Evolutionary conservation across 495 filamentous ascomycete genomes (phyloP).

Genomic region (Apodospora peruviana): DNA sequence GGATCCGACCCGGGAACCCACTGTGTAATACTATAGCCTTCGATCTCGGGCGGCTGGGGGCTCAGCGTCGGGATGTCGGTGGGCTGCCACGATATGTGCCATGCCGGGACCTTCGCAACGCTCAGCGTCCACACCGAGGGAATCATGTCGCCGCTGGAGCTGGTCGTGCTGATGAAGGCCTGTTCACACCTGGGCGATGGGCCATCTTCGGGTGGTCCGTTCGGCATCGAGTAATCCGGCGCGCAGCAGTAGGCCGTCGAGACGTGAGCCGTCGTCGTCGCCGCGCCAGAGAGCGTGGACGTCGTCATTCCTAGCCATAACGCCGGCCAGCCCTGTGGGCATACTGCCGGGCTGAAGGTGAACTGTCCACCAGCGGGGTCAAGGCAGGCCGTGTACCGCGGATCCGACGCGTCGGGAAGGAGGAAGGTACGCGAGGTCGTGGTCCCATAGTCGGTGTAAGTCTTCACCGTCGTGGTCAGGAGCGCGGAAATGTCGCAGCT

Average conservation of each 20-base stretch:
- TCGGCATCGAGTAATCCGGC: neutral
- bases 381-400: slow-evolving; percentile 3
- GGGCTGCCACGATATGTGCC: slow-evolving; percentile 3
- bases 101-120: slow-evolving; percentile 1
- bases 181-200: neutral
- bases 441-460: neutral
- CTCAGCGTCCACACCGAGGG: neutral
- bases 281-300: no score
- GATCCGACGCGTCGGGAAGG: slow-evolving; percentile 1
- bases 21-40: neutral
- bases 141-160: neutral
- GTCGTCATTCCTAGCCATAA: neutral
- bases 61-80: neutral
- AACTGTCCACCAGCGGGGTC: slow-evolving; percentile 1
- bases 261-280: neutral
- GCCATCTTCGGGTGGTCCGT: neutral
- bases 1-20: slow-evolving; percentile 8
- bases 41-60: slow-evolving; percentile 1
- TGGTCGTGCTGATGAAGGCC: neutral
- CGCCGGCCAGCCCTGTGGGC: slow-evolving; percentile 1
- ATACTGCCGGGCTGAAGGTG: slow-evolving; percentile 8
- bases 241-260: slow-evolving; percentile 6
- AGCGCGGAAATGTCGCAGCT: slow-evolving; percentile 5
- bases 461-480: neutral
- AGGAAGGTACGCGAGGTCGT: neutral